Evolutionary conservation across 306 rosid species (phyloP).

Genomic region (Cercis canadensis): DNA sequence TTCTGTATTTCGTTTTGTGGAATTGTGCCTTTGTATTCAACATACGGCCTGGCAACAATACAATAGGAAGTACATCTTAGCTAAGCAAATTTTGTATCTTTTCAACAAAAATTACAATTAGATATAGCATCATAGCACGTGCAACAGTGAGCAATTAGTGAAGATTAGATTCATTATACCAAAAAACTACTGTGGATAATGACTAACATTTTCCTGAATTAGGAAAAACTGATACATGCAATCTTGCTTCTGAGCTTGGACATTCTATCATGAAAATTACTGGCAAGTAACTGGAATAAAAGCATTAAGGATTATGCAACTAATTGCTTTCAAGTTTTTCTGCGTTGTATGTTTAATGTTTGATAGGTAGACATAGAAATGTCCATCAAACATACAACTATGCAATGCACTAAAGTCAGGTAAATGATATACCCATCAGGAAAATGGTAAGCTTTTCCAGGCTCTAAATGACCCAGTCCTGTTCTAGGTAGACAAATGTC

Average conservation of each 20-base stretch:
- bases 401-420: neutral
- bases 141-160: slow-evolving; percentile 17
- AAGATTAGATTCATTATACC: neutral
- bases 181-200: slow-evolving; percentile 9
- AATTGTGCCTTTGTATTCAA: slow-evolving; percentile 74
- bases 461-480: slow-evolving; percentile 69
- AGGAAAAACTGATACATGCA: slow-evolving; percentile 10
- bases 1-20: slow-evolving; percentile 58
- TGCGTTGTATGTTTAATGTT: neutral
- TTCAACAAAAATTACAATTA: neutral
- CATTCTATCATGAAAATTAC: neutral
- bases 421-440: slow-evolving; percentile 65
- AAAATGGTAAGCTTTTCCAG: slow-evolving; percentile 81
- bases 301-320: slow-evolving; percentile 4
- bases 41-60: slow-evolving; percentile 67
- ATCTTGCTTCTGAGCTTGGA: slow-evolving; percentile 6
- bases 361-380: neutral
- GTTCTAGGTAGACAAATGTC: slow-evolving; percentile 61
- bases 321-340: slow-evolving; percentile 13
- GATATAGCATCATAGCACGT: neutral
- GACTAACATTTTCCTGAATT: slow-evolving; percentile 3
- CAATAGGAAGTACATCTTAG: slow-evolving; percentile 5
- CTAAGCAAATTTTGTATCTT: slow-evolving; percentile 19
- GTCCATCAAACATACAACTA: slow-evolving; percentile 7
- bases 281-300: neutral